phyloP scores from a whole-genome alignment of 83 land plant species.

The Larix sibirica region DNA sequence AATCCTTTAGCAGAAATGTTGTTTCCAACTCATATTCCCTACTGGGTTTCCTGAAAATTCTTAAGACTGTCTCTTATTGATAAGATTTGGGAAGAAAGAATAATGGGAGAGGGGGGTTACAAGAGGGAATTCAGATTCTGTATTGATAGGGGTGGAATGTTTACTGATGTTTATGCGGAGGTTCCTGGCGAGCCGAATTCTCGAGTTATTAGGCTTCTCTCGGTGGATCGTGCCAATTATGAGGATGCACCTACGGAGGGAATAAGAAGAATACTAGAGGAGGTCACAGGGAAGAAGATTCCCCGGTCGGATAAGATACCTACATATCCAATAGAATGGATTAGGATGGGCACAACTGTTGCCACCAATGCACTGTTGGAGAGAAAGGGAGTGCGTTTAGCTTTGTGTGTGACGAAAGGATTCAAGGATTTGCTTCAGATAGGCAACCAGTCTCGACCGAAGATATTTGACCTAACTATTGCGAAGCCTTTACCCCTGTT shows the following conservation, averaged over 20 bases:
- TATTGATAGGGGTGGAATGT: constrained; percentile 98
- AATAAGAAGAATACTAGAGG: constrained; percentile 87
- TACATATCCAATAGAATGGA: constrained; percentile 92
- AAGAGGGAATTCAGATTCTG: constrained; percentile 87
- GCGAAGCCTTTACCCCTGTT: constrained; percentile 85
- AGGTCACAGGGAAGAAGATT: constrained; percentile 69
- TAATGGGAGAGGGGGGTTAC: too few species aligned
- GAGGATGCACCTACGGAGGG: constrained; percentile 99
- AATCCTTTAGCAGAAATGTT: too few species aligned
- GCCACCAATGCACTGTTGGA: constrained; percentile 98
- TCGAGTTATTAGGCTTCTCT: constrained; percentile 79
- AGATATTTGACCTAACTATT: constrained; percentile 93
- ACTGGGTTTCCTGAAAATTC: too few species aligned
- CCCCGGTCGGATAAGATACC: constrained; percentile 84
- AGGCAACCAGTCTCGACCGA: constrained; percentile 95
- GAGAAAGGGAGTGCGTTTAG: constrained; percentile 91
- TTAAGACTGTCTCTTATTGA: too few species aligned
- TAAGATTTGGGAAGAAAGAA: too few species aligned
- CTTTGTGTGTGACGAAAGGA: constrained; percentile 90
- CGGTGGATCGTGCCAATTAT: constrained; percentile 95
- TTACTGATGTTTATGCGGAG: constrained; percentile 98
- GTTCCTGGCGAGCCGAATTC: constrained; percentile 74
- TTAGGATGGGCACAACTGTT: constrained; percentile 99
- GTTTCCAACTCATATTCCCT: too few species aligned
- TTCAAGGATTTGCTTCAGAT: constrained; percentile 87